phyloP scores from a whole-genome alignment of 148 eudicot species.

The Arctostaphylos glauca region DNA sequence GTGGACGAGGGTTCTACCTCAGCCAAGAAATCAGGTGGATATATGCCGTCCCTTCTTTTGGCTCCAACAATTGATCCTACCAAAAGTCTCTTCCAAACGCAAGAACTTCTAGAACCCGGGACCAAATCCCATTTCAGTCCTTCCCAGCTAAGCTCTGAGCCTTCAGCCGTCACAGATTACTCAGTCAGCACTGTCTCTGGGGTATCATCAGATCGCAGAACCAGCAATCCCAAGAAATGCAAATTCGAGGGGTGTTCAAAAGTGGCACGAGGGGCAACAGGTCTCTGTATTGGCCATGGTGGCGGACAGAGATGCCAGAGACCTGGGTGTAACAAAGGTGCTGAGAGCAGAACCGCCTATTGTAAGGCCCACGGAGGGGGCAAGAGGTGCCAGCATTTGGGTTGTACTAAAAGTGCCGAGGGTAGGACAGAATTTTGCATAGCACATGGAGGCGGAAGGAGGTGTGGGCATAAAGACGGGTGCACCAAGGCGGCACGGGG shows the following conservation, averaged over 20 bases:
- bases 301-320: slow-evolving; percentile 96
- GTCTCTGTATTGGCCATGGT: slow-evolving; percentile 90
- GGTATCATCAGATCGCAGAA: slow-evolving; percentile 40
- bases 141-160: slow-evolving; percentile 59
- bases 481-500: slow-evolving; percentile 96
- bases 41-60: slow-evolving; percentile 74
- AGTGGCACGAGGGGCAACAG: slow-evolving; percentile 92
- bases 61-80: slow-evolving; percentile 51
- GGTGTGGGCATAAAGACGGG: slow-evolving; percentile 63
- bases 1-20: slow-evolving; percentile 94
- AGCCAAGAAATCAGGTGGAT: slow-evolving; percentile 90
- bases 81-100: slow-evolving; percentile 22
- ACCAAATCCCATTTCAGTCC: slow-evolving; percentile 34
- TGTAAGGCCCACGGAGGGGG: slow-evolving; percentile 99
- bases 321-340: slow-evolving; percentile 84
- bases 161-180: slow-evolving; percentile 54
- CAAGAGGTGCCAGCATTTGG: slow-evolving; percentile 70
- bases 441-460: slow-evolving; percentile 89
- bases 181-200: slow-evolving; percentile 41
- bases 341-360: slow-evolving; percentile 85
- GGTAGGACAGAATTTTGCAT: slow-evolving; percentile 87
- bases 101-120: slow-evolving; percentile 29
- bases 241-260: slow-evolving; percentile 65
- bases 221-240: slow-evolving; percentile 55
- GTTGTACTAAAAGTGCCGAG: slow-evolving; percentile 95